Base-by-base conservation (phyloP, 495 filamentous ascomycete genomes). In the Trichoderma asperelloides region DNA sequence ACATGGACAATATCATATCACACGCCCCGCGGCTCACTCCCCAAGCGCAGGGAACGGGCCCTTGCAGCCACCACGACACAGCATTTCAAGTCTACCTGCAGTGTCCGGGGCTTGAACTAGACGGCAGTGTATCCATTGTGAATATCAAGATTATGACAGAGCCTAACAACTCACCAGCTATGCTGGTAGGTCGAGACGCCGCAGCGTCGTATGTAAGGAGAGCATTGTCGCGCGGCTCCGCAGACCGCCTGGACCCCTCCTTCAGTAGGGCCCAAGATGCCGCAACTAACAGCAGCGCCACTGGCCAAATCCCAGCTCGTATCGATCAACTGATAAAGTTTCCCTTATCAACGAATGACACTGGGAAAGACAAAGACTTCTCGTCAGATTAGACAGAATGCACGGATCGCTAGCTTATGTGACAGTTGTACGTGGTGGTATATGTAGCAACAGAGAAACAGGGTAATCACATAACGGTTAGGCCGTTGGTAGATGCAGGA, bases 11-110 rank as follows among this genome's bases (percentile, higher is more conserved):
- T 51, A n/a, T 21, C 8, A 23, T n/a, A 51, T 37, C 15, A 51
- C 47, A 51, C 47, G 23, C 47, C 47, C 47, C 47, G 43, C 43
- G 43, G 18, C 49, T 55, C 49, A 55, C 49, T 11, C 49, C 33
- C 49, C 49, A 30, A 16, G 27, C 16, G 55, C 55, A 60, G 55
- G 55, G 55, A 60, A 30, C 55, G 55, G 55, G 55, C 55, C 55
- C 55, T 60, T 60, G 55, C 55, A 60, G 55, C 55, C 55, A 0
- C 55, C 13, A 28, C 25, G 55, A 60, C 47, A 51, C 47, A 28
- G 55, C 55, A 15, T 60, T 25, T 60, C 23, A 25, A 60, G 55
- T 12, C 55, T 12, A 12, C 55, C 55, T 27, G 15, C 8, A 8
- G 12, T 60, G 8, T 60, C 15, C 5, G 12, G 55, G 55, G 27